These are phyloP conservation scores for Entomortierella chlamydospora DNA, from an alignment of 192 early-diverging fungal species.

Conservation along the genomic window DNA sequence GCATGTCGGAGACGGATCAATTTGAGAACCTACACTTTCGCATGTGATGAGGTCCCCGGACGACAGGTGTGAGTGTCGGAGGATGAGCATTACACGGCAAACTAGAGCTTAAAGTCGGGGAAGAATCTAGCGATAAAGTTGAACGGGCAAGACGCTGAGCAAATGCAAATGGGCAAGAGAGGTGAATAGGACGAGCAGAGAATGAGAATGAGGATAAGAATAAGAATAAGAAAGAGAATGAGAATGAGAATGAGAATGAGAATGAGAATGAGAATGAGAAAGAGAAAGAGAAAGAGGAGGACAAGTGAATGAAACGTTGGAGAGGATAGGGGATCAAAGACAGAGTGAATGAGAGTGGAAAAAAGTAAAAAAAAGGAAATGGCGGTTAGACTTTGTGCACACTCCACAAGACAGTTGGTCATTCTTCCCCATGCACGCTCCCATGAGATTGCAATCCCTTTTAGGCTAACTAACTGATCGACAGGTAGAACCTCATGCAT, in stretches of 20 bases:
- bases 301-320: not conserved
- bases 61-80: constrained; percentile 60
- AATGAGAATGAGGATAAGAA: constrained; percentile 1
- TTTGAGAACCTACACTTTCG: constrained; percentile 61
- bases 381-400: too few relatives aligned
- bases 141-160: constrained; percentile 7
- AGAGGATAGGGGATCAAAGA: not conserved
- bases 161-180: not conserved
- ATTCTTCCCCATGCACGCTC: too few relatives aligned
- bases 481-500: too few relatives aligned
- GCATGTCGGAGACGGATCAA: not conserved
- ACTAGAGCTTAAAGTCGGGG: not conserved
- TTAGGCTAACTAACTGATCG: too few relatives aligned
- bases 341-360: not conserved
- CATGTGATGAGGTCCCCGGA: constrained; percentile 68
- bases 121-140: too few relatives aligned
- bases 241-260: constrained; percentile 9
- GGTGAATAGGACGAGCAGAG: not conserved
- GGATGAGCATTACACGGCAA: constrained; percentile 56
- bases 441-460: too few relatives aligned
- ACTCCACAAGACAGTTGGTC: too few relatives aligned
- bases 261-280: constrained; percentile 15
- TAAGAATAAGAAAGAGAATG: not conserved
- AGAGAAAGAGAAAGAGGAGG: constrained; percentile 10
- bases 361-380: not conserved